Percentiles rank a stretch among this genome's conserved stretches.
Conservation (phyloP, 2,329 filamentous ascomycete genomes). For the Juglanconis oblonga region DNA sequence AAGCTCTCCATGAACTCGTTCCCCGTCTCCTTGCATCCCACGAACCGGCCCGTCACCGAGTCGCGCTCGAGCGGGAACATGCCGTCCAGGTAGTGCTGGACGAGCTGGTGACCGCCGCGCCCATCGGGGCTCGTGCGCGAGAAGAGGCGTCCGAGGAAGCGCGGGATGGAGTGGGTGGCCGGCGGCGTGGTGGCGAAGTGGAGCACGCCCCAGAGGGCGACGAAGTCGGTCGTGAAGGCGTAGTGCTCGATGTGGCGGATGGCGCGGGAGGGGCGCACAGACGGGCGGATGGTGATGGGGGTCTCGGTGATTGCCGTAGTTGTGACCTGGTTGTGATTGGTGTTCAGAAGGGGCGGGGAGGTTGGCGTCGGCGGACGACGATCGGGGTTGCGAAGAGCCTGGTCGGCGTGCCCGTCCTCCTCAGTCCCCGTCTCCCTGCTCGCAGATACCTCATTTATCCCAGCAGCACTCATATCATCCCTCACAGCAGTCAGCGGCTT, state of each 20-base stretch:
- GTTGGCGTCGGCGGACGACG: background rate
- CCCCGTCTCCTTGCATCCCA: slow-evolving; percentile 27
- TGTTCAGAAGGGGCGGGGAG: slow-evolving; percentile 5
- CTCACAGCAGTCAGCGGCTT: slow-evolving; percentile 32
- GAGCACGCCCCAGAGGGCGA: slow-evolving; percentile 71
- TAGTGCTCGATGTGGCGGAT: slow-evolving; percentile 80
- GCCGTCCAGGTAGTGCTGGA: slow-evolving; percentile 59
- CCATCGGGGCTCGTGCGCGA: slow-evolving; percentile 39
- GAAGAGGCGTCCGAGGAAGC: slow-evolving; percentile 63
- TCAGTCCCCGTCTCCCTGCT: background rate
- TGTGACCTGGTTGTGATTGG: background rate
- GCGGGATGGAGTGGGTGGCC: slow-evolving; percentile 45
- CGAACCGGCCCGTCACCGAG: slow-evolving; percentile 36
- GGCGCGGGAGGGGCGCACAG: slow-evolving; percentile 42
- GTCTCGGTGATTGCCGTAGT: background rate
- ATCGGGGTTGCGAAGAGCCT: background rate
- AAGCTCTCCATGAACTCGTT: slow-evolving; percentile 62
- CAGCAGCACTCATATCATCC: slow-evolving; percentile 26
- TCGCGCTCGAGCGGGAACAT: slow-evolving; percentile 56
- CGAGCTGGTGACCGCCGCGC: slow-evolving; percentile 56
- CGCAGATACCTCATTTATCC: background rate
- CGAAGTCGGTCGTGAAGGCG: slow-evolving; percentile 70
- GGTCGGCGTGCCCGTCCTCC: background rate
- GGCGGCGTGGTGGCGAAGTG: slow-evolving; percentile 55
- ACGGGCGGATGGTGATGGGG: slow-evolving; percentile 28